Conservation (phyloP, 306 rosid species). For the Medicago ruthenica region DNA sequence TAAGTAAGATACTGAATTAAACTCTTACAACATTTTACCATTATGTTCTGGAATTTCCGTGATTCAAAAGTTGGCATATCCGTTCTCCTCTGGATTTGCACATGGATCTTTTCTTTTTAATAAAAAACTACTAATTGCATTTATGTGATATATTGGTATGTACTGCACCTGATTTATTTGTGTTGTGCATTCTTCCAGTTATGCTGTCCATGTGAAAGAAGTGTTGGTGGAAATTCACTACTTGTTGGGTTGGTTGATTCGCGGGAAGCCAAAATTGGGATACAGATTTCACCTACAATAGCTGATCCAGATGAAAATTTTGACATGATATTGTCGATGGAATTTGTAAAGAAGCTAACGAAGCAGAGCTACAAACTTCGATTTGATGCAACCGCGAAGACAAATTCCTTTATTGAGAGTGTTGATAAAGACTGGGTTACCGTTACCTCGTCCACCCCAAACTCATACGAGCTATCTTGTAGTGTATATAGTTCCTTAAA, state of each 20-base stretch:
- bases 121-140: neutral
- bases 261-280: constrained; percentile 63
- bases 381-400: constrained; percentile 62
- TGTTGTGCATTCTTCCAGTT: constrained; percentile 57
- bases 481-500: constrained; percentile 69
- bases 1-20: no score
- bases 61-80: no score
- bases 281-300: constrained; percentile 54
- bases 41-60: no score
- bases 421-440: constrained; percentile 84
- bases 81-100: neutral
- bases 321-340: constrained; percentile 70
- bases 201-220: constrained; percentile 60
- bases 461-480: constrained; percentile 74
- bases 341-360: constrained; percentile 59
- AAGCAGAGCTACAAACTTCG: constrained; percentile 64
- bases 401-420: constrained; percentile 63
- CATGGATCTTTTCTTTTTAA: neutral
- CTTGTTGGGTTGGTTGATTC: constrained; percentile 69
- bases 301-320: constrained; percentile 55
- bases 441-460: constrained; percentile 63
- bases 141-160: neutral
- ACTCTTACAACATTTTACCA: no score
- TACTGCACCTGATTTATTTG: constrained; percentile 34
- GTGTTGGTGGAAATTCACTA: constrained; percentile 54